Evolutionary conservation across 2,329 filamentous ascomycete genomes (phyloP), one percentile per base, ranked within the genome.

Genomic region (Fragosphaeria purpurea): DNA sequence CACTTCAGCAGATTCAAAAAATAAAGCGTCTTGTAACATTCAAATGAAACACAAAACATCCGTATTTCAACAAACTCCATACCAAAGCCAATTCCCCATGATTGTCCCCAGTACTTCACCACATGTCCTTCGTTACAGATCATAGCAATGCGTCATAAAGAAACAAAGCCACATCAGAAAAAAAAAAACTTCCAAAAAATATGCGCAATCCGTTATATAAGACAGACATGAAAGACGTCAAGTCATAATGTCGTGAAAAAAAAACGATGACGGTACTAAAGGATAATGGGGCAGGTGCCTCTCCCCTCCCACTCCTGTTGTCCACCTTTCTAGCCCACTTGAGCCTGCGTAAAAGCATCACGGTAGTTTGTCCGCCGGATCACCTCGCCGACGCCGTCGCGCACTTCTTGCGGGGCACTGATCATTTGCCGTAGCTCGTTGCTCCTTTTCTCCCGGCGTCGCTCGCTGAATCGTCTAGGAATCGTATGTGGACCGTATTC

Each of bases 381-480:
- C 45, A 81, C 71, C 34, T 81, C 77, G 11, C 72, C 75, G 3
- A 81, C 74, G 4, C 77, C 76, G 55, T 81, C 77, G 32, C 77
- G 67, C 22, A 81, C 76, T 58, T 79, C 75, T 31, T 66, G 71
- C 0, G 80, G 80, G 5, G 70, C 73, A 53, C 78, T 81, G 43
- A 84, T 84, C 62, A 73, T 82, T 56, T 74, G 67, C 7, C 80
- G 70, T 48, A 84, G 67, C 59, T 79, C 77, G 52, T 76, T 70
- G 30, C 72, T 75, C 47, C 80, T 68, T 64, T 77, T 80, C 64
- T 80, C 76, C 31, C 78, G 71, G 47, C 76, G 69, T 55, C 71
- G 72, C 58, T 84, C 80, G 59, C 76, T 81, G 12, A 83, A 58
- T 45, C 73, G 71, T 12, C 75, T 70, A 37, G 75, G 72, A 4